Evolutionary conservation across 306 rosid species (phyloP).

Genomic region (Alnus rubra): DNA sequence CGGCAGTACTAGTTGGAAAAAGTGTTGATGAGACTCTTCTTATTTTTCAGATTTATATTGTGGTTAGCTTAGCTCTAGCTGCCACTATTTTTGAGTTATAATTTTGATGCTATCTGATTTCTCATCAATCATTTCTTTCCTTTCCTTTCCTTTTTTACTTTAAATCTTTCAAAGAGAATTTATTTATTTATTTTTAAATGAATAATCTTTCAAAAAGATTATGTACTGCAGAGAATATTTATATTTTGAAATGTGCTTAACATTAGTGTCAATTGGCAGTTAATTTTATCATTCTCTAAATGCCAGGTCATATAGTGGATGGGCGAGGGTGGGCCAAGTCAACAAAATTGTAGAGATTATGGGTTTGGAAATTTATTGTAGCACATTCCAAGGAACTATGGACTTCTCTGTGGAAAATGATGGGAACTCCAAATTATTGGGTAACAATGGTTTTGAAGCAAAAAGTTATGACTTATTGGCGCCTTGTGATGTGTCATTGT

Average conservation of each 20-base stretch:
- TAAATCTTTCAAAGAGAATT: not conserved
- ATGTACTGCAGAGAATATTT: not conserved
- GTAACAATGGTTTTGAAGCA: conserved; percentile 33
- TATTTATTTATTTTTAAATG: not conserved
- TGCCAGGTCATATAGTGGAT: conserved; percentile 61
- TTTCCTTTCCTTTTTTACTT: not conserved
- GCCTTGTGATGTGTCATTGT: conserved; percentile 75
- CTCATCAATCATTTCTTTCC: not conserved
- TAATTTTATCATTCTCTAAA: conserved; percentile 27
- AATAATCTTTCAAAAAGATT: not conserved
- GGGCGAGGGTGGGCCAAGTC: conserved; percentile 60
- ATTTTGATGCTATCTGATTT: not conserved
- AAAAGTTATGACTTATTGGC: conserved; percentile 55
- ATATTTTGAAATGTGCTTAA: not conserved
- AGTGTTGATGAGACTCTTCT: not conserved
- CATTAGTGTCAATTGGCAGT: conserved; percentile 20
- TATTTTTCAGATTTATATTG: not conserved
- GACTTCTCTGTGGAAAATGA: conserved; percentile 44
- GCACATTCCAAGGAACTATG: conserved; percentile 45
- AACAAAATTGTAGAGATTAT: conserved; percentile 67
- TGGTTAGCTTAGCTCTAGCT: conserved; percentile 1
- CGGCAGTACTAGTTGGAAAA: not conserved
- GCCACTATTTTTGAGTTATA: not conserved
- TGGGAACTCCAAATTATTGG: conserved; percentile 32
- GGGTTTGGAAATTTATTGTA: conserved; percentile 80